A percentile compares a stretch with the other conserved stretches of the same genome.
These are phyloP conservation scores for Cercospora zeina DNA, from an alignment of 2,329 filamentous ascomycete species.

Conservation along the genomic window DNA sequence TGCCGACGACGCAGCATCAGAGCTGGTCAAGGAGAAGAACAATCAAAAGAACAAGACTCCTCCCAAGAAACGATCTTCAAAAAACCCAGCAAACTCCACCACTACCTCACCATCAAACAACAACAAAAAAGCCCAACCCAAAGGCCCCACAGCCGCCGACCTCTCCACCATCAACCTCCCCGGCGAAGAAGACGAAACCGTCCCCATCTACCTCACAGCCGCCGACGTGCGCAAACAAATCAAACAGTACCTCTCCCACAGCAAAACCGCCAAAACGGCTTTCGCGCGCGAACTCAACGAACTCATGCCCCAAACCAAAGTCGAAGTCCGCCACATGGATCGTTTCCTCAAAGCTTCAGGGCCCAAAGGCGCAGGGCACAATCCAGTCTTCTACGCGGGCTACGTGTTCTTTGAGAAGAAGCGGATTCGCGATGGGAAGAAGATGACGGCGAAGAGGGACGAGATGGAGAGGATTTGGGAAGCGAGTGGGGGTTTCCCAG, in stretches of 20 bases:
- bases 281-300: slow-evolving; percentile 38
- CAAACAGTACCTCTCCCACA: slow-evolving; percentile 49
- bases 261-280: slow-evolving; percentile 39
- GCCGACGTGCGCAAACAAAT: slow-evolving; percentile 60
- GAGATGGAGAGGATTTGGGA: slow-evolving; percentile 16
- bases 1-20: neutral
- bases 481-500: slow-evolving; percentile 5
- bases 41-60: neutral
- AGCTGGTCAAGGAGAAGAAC: neutral
- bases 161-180: slow-evolving; percentile 48
- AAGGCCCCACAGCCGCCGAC: slow-evolving; percentile 17
- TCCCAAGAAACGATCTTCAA: neutral
- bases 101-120: neutral
- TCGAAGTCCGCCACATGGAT: slow-evolving; percentile 39
- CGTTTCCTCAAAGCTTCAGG: slow-evolving; percentile 56
- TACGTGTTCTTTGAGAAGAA: slow-evolving; percentile 64
- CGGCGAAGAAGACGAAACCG: slow-evolving; percentile 50
- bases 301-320: slow-evolving; percentile 45
- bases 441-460: slow-evolving; percentile 42
- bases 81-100: neutral
- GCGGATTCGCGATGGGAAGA: slow-evolving; percentile 53
- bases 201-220: slow-evolving; percentile 58
- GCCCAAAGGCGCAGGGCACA: slow-evolving; percentile 45
- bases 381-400: slow-evolving; percentile 55
- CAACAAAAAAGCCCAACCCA: slow-evolving; percentile 1